Conservation (phyloP, 2,329 filamentous ascomycete genomes). For the Neofusicoccum kwambonambiense region DNA sequence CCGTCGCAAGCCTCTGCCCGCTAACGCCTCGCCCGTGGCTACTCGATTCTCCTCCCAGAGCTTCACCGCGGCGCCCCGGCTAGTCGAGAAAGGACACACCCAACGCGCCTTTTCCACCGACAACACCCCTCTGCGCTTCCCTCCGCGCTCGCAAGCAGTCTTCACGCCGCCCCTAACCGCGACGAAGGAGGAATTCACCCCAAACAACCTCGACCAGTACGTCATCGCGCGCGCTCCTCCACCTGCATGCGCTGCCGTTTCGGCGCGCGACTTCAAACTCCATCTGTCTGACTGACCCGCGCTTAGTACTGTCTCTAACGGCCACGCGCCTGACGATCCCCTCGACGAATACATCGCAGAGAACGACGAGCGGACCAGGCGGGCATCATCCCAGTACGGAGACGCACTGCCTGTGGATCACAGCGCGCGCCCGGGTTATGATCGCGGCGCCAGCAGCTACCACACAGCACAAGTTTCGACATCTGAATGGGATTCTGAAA, state of each 20-base stretch:
- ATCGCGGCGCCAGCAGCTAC: conserved; percentile 35
- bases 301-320: conserved; percentile 24
- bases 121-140: conserved; percentile 27
- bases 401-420: conserved; percentile 20
- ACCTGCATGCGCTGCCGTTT: neutral
- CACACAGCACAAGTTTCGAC: conserved; percentile 29
- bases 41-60: conserved; percentile 42
- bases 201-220: conserved; percentile 40
- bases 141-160: conserved; percentile 27
- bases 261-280: neutral
- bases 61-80: conserved; percentile 41
- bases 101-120: conserved; percentile 31
- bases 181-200: conserved; percentile 26
- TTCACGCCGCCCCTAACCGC: conserved; percentile 31
- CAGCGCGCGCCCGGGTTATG: conserved; percentile 32
- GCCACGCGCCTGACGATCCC: conserved; percentile 26
- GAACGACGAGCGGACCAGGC: conserved; percentile 21
- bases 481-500: conserved; percentile 26
- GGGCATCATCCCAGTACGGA: conserved; percentile 11
- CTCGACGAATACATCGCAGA: conserved; percentile 24
- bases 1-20: conserved; percentile 56
- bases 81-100: conserved; percentile 23
- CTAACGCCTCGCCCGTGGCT: conserved; percentile 49
- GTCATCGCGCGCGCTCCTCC: conserved; percentile 17
- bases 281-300: conserved; percentile 1